phyloP scores from a whole-genome alignment of 2,329 filamentous ascomycete species.

The Fusarium temperatum region DNA sequence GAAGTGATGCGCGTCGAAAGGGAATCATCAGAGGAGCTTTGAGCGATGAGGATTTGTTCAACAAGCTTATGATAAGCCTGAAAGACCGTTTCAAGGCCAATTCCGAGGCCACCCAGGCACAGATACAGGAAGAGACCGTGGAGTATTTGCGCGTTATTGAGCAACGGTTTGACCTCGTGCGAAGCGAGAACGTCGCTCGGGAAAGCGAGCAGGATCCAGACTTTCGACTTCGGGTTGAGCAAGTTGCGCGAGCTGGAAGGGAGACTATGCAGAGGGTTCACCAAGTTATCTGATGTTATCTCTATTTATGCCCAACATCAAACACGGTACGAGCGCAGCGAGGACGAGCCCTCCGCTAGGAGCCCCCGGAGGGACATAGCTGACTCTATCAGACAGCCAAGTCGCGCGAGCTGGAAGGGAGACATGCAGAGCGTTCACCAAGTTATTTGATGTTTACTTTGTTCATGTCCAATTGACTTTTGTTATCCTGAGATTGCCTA shows the following conservation, averaged over 20 bases:
- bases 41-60: slow-evolving; percentile 42
- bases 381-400: background rate
- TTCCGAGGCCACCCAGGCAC: slow-evolving; percentile 33
- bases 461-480: background rate
- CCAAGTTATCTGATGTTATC: background rate
- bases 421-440: slow-evolving; percentile 1
- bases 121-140: slow-evolving; percentile 22
- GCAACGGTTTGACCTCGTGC: slow-evolving; percentile 48
- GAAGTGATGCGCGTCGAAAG: slow-evolving; percentile 47
- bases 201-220: slow-evolving; percentile 51
- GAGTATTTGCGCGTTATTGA: slow-evolving; percentile 42
- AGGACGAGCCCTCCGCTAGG: no score
- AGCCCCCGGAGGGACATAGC: no score
- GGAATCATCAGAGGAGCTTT: slow-evolving; percentile 45
- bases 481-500: background rate
- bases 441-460: background rate
- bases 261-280: slow-evolving; percentile 7
- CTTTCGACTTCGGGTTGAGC: slow-evolving; percentile 46
- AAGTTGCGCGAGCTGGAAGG: background rate
- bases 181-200: slow-evolving; percentile 48
- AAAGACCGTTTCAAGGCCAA: slow-evolving; percentile 32
- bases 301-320: background rate
- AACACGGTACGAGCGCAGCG: no score
- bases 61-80: slow-evolving; percentile 42
- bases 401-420: background rate